Base-by-base conservation (phyloP, 2,329 filamentous ascomycete species). In the Thermothelomyces thermophilus region DNA sequence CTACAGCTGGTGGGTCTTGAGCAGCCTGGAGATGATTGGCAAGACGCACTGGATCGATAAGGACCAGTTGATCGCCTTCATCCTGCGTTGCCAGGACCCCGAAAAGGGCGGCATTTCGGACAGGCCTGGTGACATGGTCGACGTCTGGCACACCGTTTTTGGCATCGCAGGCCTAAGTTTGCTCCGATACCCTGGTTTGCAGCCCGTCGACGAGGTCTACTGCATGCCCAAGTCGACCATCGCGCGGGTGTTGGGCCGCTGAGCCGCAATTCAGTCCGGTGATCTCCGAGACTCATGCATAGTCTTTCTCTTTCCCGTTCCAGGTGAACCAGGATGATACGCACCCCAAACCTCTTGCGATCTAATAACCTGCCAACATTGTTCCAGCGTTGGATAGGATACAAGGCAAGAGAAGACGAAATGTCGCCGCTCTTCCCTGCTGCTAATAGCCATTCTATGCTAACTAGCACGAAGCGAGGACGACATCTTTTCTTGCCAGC, bases 1-100 rank as follows among this genome's bases (percentile, higher is more conserved):
- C 71, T 98, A 98, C 70, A 95, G 89, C 66, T 98, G 93, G 93
- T 98, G 93, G 93, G 93, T 97, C 39, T 73, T 91, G 63, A 91
- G 87, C 64, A 95, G 90, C 65, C 72, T 98, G 58, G 84, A 86
- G 40, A 96, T 97, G 77, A 87, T 98, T 58, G 83, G 79, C 47
- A 83, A 84, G 48, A 77, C 90, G 46, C 87, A 96, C 66, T 98
- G 93, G 93, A 94, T 98, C 64, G 88, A 98, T 70, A 79, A 83
- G 43, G 75, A 83, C 50, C 87, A 87, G 63, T 77, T 98, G 60
- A 77, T 83, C 45, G 67, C 69, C 20, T 98, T 95, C 68, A 96
- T 98, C 48, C 70, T 98, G 51, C 77, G 77, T 56, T 95, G 88
- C 63, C 93, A 98, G 73, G 93, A 98, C 65, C 73, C 80, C 1